Base-by-base conservation (phyloP, 2,329 filamentous ascomycete genomes). In the Mycosphaerella sp. region DNA sequence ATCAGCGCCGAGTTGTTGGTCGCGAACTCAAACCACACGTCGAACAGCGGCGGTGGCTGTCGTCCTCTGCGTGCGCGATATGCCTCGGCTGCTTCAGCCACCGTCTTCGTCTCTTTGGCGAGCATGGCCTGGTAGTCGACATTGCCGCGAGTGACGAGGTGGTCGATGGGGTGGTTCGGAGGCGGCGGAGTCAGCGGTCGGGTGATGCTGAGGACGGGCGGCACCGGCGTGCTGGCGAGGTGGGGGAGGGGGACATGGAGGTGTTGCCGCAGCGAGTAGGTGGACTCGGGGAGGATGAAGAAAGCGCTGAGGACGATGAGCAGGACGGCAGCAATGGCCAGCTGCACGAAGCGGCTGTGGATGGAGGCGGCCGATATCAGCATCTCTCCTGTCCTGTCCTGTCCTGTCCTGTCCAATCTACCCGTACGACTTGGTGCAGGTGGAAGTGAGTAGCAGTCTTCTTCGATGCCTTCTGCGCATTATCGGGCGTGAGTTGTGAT, bases 11-110 rank as follows among this genome's bases (percentile, higher is more conserved):
- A 62, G 41, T 71, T 61, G 9, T 66, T 64, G 28, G 66, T 60
- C 6, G 76, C 75, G 57, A 69, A 76, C 4, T 67, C 53, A 55
- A 68, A 73, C 76, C 76, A 78, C 34, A 62, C 53, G 41, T 75
- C 73, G 57, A 78, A 79, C 2, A 68, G 66, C 1, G 76, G 76
- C 6, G 76, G 76, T 12, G 76, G 75, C 54, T 77, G 73, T 30
- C 76, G 66, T 1, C 75, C 74, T 50, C 73, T 62, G 14, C 71
- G 65, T 14, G 60, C 41, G 8, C 74, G 65, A 51, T 78, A 78
- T 30, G 68, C 67, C 4, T 64, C 58, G 12, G 73, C 69, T 1
- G 73, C 71, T 41, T 64, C 58, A 10, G 63, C 43, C 4, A 77
- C 52, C 13, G 64, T 64, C 32, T 62, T 59, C 6, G 69, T 68